phyloP scores from a whole-genome alignment of 441 rosid species.

The Gossypium lobatum region DNA sequence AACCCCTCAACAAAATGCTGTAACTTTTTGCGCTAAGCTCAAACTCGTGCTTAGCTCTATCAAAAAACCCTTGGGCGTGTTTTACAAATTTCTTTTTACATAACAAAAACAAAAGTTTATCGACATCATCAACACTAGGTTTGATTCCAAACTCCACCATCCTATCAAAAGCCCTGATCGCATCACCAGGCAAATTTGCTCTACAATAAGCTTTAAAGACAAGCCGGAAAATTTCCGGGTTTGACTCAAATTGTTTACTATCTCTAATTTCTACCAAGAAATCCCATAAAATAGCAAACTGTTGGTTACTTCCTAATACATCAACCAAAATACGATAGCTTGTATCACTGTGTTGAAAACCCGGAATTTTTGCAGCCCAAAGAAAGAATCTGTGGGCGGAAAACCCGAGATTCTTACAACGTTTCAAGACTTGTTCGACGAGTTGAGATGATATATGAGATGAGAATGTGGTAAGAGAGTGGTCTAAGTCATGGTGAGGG shows the following conservation, averaged over 20 bases:
- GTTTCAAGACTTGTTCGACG: conserved; percentile 77
- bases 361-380: conserved; percentile 64
- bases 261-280: conserved; percentile 68
- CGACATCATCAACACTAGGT: conserved; percentile 61
- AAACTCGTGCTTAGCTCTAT: conserved; percentile 35
- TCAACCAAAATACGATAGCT: conserved; percentile 72
- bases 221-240: conserved; percentile 57
- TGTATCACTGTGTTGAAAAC: conserved; percentile 47
- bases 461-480: conserved; percentile 43
- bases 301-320: conserved; percentile 53
- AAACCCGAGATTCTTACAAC: conserved; percentile 79
- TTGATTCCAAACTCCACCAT: conserved; percentile 76
- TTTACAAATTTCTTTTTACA: conserved; percentile 65
- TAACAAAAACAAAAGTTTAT: conserved; percentile 52
- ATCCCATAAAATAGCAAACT: conserved; percentile 78
- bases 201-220: conserved; percentile 69
- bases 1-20: conserved; percentile 60
- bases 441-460: conserved; percentile 45
- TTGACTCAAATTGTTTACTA: conserved; percentile 31
- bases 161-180: conserved; percentile 62
- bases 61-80: conserved; percentile 56
- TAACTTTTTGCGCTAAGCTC: conserved; percentile 45
- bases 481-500: conserved; percentile 75
- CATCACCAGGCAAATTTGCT: conserved; percentile 71
- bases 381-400: conserved; percentile 86